Conservation (phyloP, 169 alveolate species). For the Plasmodium blacklocki region DNA sequence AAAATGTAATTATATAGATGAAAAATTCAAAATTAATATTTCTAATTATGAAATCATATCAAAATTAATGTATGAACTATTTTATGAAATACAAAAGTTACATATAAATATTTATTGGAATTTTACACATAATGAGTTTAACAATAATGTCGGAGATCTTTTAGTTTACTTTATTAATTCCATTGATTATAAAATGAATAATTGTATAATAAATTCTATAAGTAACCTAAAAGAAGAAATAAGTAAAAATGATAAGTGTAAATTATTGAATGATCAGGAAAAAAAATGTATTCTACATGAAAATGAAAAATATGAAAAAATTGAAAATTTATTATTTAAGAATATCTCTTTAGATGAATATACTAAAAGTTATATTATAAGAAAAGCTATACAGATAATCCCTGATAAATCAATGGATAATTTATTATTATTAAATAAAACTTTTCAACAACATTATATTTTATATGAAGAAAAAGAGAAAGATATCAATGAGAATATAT, state of each 20-base stretch:
- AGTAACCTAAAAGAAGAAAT: no score
- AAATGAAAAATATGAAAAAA: slow-evolving; percentile 12
- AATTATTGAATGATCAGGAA: not conserved
- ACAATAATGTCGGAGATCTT: slow-evolving; percentile 10
- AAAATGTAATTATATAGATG: slow-evolving; percentile 2
- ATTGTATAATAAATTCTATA: not conserved
- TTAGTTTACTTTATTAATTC: slow-evolving; percentile 38
- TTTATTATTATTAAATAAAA: slow-evolving; percentile 42
- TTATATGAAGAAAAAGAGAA: slow-evolving; percentile 51
- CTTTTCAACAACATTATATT: slow-evolving; percentile 54
- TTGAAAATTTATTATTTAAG: slow-evolving; percentile 34
- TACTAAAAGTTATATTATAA: slow-evolving; percentile 25
- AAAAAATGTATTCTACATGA: no score
- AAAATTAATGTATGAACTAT: slow-evolving; percentile 30
- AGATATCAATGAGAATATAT: slow-evolving; percentile 14
- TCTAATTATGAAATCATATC: slow-evolving; percentile 26
- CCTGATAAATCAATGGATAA: slow-evolving; percentile 45
- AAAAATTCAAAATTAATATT: slow-evolving; percentile 16
- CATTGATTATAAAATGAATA: slow-evolving; percentile 23
- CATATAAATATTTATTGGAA: slow-evolving; percentile 13
- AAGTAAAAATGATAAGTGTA: not conserved
- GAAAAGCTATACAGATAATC: slow-evolving; percentile 23
- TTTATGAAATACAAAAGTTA: not conserved
- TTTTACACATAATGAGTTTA: slow-evolving; percentile 7
- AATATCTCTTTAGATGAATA: slow-evolving; percentile 59